Conservation (phyloP, 805 yeast genomes). For the Wickerhamiella brachini region DNA sequence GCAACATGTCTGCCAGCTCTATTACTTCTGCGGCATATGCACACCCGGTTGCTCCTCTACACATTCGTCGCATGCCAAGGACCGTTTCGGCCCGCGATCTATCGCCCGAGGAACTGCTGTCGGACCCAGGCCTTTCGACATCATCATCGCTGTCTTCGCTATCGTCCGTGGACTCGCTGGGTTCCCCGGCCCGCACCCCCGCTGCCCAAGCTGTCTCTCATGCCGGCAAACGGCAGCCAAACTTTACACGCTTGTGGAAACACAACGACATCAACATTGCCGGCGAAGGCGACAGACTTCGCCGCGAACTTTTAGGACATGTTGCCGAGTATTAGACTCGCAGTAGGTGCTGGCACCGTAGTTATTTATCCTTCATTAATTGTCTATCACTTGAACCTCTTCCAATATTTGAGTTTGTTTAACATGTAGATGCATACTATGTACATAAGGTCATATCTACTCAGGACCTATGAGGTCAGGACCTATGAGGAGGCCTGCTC, state of each 20-base stretch:
- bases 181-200: background rate
- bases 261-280: background rate
- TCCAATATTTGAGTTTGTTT: too few relatives aligned
- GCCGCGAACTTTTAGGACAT: background rate
- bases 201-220: background rate
- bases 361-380: background rate
- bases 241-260: background rate
- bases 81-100: constrained; percentile 8
- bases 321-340: background rate
- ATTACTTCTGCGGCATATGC: background rate
- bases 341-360: background rate
- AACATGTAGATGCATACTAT: too few relatives aligned
- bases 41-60: constrained; percentile 4
- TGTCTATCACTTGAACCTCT: too few relatives aligned
- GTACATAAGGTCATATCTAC: too few relatives aligned
- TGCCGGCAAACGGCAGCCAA: background rate
- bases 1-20: background rate
- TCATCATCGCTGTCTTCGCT: constrained; percentile 17
- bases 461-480: too few relatives aligned
- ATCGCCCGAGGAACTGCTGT: constrained; percentile 6
- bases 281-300: background rate
- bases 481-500: too few relatives aligned
- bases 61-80: constrained; percentile 3
- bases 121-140: constrained; percentile 14
- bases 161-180: constrained; percentile 12